These are phyloP conservation scores for Cladosporium phlei DNA, from an alignment of 2,329 filamentous ascomycete genomes.

Conservation along the genomic window DNA sequence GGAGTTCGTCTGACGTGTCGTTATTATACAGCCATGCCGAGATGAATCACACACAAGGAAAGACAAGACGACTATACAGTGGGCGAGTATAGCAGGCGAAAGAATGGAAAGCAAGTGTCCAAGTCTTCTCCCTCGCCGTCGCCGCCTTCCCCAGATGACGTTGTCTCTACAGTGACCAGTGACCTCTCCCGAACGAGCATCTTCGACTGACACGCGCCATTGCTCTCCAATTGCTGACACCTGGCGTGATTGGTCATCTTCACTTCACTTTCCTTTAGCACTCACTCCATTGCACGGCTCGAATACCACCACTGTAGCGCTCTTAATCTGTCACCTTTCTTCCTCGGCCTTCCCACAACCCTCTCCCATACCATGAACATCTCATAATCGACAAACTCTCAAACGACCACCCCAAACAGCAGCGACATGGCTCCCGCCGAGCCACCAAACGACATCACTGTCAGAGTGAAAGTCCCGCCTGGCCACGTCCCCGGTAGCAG, in stretches of 20 bases:
- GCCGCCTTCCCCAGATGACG: constrained; percentile 5
- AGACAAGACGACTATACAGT: too few relatives aligned
- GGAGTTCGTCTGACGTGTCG: background rate
- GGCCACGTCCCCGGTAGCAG: constrained; percentile 24
- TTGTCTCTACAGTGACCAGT: background rate
- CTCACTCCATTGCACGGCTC: too few relatives aligned
- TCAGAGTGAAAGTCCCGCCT: constrained; percentile 31
- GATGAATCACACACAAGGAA: too few relatives aligned
- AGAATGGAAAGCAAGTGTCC: background rate
- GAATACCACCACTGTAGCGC: too few relatives aligned
- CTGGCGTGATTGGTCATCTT: too few relatives aligned
- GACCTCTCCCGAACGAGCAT: too few relatives aligned
- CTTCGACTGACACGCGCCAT: too few relatives aligned
- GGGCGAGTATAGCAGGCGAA: background rate
- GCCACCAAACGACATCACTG: constrained; percentile 26
- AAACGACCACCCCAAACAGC: background rate
- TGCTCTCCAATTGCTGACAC: background rate
- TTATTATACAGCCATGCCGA: background rate
- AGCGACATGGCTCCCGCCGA: constrained; percentile 26
- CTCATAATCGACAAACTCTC: background rate
- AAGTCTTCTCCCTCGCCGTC: too few relatives aligned
- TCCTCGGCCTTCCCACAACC: too few relatives aligned
- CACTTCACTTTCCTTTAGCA: too few relatives aligned
- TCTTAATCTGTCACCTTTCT: too few relatives aligned
- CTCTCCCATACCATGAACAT: too few relatives aligned